Evolutionary conservation across 192 early-diverging fungal genomes (phyloP).

Genomic region (Coemansia biformis): DNA sequence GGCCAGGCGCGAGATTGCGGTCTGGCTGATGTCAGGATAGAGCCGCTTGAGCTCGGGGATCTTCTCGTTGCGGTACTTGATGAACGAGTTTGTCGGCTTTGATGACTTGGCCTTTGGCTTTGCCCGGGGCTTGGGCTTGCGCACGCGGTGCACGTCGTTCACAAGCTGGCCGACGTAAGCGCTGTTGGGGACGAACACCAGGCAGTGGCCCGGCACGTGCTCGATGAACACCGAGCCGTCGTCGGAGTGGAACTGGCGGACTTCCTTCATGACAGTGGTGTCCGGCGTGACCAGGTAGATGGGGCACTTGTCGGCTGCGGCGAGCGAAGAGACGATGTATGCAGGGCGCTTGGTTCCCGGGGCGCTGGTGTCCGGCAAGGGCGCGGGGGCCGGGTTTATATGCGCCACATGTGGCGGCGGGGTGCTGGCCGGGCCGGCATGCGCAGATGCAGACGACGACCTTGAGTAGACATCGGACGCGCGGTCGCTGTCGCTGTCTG

Average conservation of each 20-base stretch:
- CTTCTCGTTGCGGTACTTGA: slow-evolving; percentile 50
- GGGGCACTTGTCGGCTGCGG: slow-evolving; percentile 3
- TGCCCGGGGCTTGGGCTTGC: slow-evolving; percentile 18
- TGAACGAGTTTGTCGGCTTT: slow-evolving; percentile 48
- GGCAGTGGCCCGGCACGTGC: slow-evolving; percentile 48
- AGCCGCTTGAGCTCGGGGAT: slow-evolving; percentile 37
- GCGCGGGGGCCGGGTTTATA: slow-evolving; percentile 19
- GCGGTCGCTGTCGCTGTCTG: too few relatives aligned
- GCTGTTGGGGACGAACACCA: slow-evolving; percentile 44
- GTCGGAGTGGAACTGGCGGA: slow-evolving; percentile 37
- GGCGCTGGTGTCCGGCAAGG: not conserved
- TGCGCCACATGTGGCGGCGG: slow-evolving; percentile 34
- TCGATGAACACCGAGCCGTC: slow-evolving; percentile 43
- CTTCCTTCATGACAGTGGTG: slow-evolving; percentile 25
- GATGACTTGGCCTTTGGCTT: slow-evolving; percentile 29
- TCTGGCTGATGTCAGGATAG: slow-evolving; percentile 46
- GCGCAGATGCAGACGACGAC: slow-evolving; percentile 6
- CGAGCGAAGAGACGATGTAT: slow-evolving; percentile 5
- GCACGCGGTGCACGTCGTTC: slow-evolving; percentile 35
- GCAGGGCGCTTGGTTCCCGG: slow-evolving; percentile 1
- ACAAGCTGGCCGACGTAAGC: slow-evolving; percentile 19
- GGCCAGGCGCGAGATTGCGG: slow-evolving; percentile 48
- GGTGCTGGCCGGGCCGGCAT: slow-evolving; percentile 6
- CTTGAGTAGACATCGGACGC: too few relatives aligned
- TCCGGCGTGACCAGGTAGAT: slow-evolving; percentile 17